Conservation (phyloP, 1,284 basidiomycete genomes). For the Athelia psychrophila region DNA sequence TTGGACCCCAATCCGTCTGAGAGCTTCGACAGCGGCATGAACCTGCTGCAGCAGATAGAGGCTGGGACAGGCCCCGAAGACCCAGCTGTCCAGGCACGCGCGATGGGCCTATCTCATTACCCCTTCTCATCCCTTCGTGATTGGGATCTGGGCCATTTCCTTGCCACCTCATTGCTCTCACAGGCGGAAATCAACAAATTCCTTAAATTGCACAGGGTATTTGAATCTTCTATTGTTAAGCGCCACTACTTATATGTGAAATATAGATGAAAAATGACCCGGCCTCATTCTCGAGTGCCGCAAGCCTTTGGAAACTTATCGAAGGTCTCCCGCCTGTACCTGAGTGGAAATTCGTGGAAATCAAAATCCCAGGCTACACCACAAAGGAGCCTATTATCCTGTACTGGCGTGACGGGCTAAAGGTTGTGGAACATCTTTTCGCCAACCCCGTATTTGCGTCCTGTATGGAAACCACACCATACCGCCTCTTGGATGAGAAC, state of each 20-base stretch:
- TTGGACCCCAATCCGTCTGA: not conserved
- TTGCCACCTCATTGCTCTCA: not conserved
- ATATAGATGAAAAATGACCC: slow-evolving; percentile 8
- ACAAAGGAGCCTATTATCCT: not conserved
- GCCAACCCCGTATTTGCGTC: slow-evolving; percentile 6
- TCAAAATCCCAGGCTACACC: not conserved
- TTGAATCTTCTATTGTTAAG: not conserved
- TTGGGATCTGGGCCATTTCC: not conserved
- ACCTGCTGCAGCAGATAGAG: not conserved
- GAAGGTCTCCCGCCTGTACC: slow-evolving; percentile 25
- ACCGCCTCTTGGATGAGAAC: not conserved
- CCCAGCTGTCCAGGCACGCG: no score
- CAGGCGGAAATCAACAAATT: not conserved
- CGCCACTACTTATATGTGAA: not conserved
- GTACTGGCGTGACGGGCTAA: not conserved
- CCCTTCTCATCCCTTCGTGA: not conserved
- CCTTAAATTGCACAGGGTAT: not conserved
- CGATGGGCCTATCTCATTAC: not conserved
- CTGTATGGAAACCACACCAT: not conserved
- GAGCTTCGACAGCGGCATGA: not conserved
- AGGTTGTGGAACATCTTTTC: not conserved
- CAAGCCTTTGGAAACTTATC: slow-evolving; percentile 18
- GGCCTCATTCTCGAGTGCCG: slow-evolving; percentile 25
- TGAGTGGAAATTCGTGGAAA: slow-evolving; percentile 16
- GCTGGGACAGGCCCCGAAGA: not conserved